A percentile compares a stretch with the other conserved stretches of the same genome.
These are phyloP conservation scores for Fusarium tanahbumbuense DNA, from an alignment of 2,329 filamentous ascomycete genomes.

Conservation along the genomic window DNA sequence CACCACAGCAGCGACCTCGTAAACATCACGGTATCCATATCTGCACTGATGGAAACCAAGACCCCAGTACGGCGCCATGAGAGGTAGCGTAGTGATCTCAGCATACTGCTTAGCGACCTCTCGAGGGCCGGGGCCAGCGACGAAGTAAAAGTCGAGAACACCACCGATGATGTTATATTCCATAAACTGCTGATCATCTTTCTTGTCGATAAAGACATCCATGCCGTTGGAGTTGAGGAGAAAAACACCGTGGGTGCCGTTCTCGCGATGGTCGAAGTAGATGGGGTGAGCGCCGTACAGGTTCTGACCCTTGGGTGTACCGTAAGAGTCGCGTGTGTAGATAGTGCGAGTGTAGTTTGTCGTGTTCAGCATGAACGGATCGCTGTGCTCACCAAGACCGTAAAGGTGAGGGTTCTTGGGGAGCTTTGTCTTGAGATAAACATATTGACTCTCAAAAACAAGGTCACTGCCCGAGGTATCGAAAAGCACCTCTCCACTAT, in stretches of 20 bases:
- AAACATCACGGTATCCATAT: conserved; percentile 74
- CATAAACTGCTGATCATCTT: conserved; percentile 71
- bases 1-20: conserved; percentile 73
- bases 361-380: conserved; percentile 75
- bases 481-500: conserved; percentile 67
- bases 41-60: conserved; percentile 72
- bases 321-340: conserved; percentile 70
- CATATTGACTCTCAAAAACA: conserved; percentile 82
- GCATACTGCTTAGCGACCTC: conserved; percentile 71
- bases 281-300: conserved; percentile 79
- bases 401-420: conserved; percentile 78
- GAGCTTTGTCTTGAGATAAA: conserved; percentile 77
- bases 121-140: conserved; percentile 68
- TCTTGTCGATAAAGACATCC: conserved; percentile 78
- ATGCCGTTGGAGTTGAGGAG: conserved; percentile 80
- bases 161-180: conserved; percentile 85
- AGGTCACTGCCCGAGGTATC: conserved; percentile 75
- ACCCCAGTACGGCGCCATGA: conserved; percentile 73
- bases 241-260: conserved; percentile 72
- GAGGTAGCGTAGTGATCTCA: conserved; percentile 65
- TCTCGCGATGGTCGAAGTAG: conserved; percentile 77
- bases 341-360: conserved; percentile 71
- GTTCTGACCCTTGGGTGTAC: conserved; percentile 70
- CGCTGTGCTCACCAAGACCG: conserved; percentile 81
- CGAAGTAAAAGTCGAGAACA: conserved; percentile 77